phyloP scores from a whole-genome alignment of 2,329 filamentous ascomycete species.

The Verticillium longisporum region DNA sequence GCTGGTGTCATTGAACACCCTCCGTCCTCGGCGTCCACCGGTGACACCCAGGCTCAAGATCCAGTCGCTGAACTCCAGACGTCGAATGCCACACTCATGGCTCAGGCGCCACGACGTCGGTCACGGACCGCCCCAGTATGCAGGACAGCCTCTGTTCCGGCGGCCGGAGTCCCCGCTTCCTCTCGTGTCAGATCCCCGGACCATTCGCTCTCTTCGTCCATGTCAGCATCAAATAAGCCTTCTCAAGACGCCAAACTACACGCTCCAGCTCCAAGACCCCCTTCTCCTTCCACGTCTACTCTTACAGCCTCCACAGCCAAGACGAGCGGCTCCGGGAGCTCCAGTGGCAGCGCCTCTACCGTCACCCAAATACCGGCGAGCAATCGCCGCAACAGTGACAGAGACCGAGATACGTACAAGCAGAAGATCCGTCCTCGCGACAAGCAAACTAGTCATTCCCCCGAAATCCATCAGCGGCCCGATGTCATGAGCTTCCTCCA shows the following conservation, averaged over 20 bases:
- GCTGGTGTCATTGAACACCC: background rate
- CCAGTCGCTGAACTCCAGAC: background rate
- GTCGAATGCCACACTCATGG: background rate
- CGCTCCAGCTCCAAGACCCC: conserved; percentile 7
- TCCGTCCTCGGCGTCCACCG: background rate
- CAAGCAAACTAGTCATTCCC: conserved; percentile 7
- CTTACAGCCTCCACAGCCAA: conserved; percentile 18
- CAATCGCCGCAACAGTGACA: conserved; percentile 1
- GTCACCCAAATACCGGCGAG: conserved; percentile 25
- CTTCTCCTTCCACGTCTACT: conserved; percentile 23
- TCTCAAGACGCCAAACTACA: too few relatives aligned
- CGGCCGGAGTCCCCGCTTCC: background rate
- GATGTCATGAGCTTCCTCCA: conserved; percentile 49
- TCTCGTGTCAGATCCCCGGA: background rate
- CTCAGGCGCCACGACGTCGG: background rate
- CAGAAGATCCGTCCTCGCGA: conserved; percentile 13
- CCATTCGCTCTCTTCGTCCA: background rate
- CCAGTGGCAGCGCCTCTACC: conserved; percentile 33
- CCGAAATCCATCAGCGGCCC: conserved; percentile 11
- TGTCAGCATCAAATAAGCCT: background rate
- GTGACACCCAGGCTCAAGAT: background rate
- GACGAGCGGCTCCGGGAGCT: conserved; percentile 27
- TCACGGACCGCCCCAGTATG: background rate
- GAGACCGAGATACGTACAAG: conserved; percentile 6
- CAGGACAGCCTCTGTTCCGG: background rate